Evolutionary conservation across 257 asterid species (phyloP).

Genomic region (Orobanche coerulescens): DNA sequence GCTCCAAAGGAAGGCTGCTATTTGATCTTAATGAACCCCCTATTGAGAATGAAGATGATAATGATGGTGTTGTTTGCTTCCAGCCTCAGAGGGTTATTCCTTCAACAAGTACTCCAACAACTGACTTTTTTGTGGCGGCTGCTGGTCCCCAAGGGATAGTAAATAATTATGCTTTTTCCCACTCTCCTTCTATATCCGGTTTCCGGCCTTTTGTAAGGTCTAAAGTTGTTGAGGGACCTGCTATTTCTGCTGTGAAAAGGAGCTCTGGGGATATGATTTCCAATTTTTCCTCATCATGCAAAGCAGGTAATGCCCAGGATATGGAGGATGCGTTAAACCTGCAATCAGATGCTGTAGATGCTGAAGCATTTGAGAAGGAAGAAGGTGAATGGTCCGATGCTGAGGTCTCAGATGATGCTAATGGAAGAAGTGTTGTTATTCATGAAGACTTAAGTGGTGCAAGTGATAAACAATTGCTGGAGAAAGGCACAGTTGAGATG

Average conservation of each 20-base stretch:
- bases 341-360: slow-evolving; percentile 34
- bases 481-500: slow-evolving; percentile 34
- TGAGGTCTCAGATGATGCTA: slow-evolving; percentile 58
- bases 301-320: slow-evolving; percentile 33
- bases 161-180: slow-evolving; percentile 86
- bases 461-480: slow-evolving; percentile 35
- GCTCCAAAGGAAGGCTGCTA: slow-evolving; percentile 82
- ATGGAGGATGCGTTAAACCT: slow-evolving; percentile 33
- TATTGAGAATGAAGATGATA: slow-evolving; percentile 69
- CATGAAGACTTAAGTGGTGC: slow-evolving; percentile 38
- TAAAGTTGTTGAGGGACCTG: slow-evolving; percentile 40
- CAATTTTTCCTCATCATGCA: slow-evolving; percentile 33
- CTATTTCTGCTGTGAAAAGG: slow-evolving; percentile 29
- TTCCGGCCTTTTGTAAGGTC: slow-evolving; percentile 92
- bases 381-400: slow-evolving; percentile 99
- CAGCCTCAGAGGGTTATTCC: slow-evolving; percentile 95
- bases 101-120: slow-evolving; percentile 57
- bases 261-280: slow-evolving; percentile 25
- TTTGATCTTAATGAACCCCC: slow-evolving; percentile 98
- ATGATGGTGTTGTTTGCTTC: slow-evolving; percentile 49
- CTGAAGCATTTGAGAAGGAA: slow-evolving; percentile 67
- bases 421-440: slow-evolving; percentile 19
- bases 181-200: slow-evolving; percentile 90
- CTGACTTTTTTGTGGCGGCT: slow-evolving; percentile 55
- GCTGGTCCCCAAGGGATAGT: slow-evolving; percentile 65